Evolutionary conservation across 441 rosid species (phyloP), one percentile per base, ranked within the genome.

Genomic region (Pelargonium fulgidum): DNA sequence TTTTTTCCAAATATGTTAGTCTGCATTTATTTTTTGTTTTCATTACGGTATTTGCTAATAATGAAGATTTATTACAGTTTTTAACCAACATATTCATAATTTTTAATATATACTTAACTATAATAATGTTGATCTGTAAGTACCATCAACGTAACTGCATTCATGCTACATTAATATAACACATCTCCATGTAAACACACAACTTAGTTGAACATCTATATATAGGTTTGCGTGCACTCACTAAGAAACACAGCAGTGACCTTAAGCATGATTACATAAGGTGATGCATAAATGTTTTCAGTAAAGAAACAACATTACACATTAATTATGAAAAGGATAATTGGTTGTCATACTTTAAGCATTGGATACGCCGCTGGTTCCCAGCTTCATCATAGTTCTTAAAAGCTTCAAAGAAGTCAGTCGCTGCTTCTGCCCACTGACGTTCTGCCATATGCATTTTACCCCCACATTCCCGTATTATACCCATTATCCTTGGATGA

Each of bases 371-470:
- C 75, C 99, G 87, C 64, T 95, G 98, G 73, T 90, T 95, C 54
- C 99, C 99, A 77, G 99, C 99, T 84, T 95, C 99, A 77, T 95
- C 99, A 70, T 95, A 95, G 69, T 95, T 95, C 82, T 95, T 95
- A 70, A 95, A 95, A 71, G 99, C 98, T 83, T 92, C 99, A 82
- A 95, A 92, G 85, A 95, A 95, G 79, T 95, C 99, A 2, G 99
- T 95, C 17, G 98, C 98, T 0, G 98, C 99, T 50, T 95, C 99
- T 62, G 89, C 93, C 99, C 99, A 95, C 73, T 89, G 96, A 72
- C 97, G 97, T 79, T 95, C 98, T 33, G 97, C 97, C 99, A 90
- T 95, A 82, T 92, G 98, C 99, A 95, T 95, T 82, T 95, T 95
- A 1, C 99, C 99, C 69, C 99, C 99, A 83, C 99, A 95, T 80